Conservation (phyloP, 768 basidiomycete genomes). For the Pleurotus giganteus region DNA sequence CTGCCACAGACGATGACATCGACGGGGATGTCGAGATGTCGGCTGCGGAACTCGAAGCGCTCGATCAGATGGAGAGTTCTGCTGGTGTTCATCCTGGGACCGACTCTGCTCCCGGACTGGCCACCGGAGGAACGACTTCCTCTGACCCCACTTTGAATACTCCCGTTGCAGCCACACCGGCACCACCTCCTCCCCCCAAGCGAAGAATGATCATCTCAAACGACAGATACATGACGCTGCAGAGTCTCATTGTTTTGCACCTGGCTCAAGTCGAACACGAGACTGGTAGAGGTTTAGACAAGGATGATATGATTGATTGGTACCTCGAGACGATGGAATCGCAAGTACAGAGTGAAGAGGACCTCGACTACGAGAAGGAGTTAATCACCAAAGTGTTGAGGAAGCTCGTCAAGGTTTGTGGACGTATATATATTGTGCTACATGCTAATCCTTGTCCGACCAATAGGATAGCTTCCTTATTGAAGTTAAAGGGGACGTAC, state of each 20-base stretch:
- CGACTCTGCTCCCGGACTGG: conserved; percentile 21
- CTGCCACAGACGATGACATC: conserved; percentile 44
- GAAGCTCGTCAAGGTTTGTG: conserved; percentile 84
- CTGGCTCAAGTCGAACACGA: conserved; percentile 74
- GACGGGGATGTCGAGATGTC: conserved; percentile 62
- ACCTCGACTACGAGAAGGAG: conserved; percentile 88
- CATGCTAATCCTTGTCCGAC: neutral
- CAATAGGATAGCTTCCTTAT: conserved; percentile 80
- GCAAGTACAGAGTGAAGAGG: conserved; percentile 79
- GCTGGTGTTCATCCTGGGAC: conserved; percentile 27
- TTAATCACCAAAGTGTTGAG: conserved; percentile 85
- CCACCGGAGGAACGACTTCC: conserved; percentile 36
- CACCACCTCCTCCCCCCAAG: conserved; percentile 48
- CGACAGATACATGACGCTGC: conserved; percentile 90
- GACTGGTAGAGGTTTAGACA: conserved; percentile 74
- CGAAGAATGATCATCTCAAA: conserved; percentile 91
- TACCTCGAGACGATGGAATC: conserved; percentile 89
- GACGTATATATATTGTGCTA: neutral
- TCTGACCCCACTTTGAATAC: neutral
- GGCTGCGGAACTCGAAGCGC: conserved; percentile 54
- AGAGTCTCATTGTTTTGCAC: conserved; percentile 84
- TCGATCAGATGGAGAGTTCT: conserved; percentile 49
- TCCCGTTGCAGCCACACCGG: conserved; percentile 22
- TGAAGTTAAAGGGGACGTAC: conserved; percentile 79
- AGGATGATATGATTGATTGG: conserved; percentile 95